Evolutionary conservation across 1,284 basidiomycete genomes (phyloP), one percentile per base, ranked within the genome.

Genomic region (Wallemia mellicola): DNA sequence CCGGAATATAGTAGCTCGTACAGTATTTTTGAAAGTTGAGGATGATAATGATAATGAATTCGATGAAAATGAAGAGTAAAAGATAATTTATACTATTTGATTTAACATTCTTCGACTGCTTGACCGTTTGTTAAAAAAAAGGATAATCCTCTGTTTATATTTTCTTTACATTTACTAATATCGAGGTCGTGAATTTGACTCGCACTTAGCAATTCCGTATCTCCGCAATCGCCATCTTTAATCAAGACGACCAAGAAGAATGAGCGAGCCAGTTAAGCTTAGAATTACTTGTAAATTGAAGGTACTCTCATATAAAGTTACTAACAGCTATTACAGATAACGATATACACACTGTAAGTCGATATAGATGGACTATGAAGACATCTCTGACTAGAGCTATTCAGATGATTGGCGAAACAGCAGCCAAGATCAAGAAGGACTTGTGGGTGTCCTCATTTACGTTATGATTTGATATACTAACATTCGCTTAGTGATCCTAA

Each of bases 341-440:
- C 24, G 55, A 57, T 25, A 24, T 57, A 24, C 55, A 57, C 27
- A 19, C 55, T 17, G 55, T 57, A 25, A 2, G 24, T 57, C 7
- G 15, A 11, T 7, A 57, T 57, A 22, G 25, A 25, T 24, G 7
- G 25, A 19, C 55, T 26, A 24, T 7, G 5, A 9, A 11, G 7
- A 2, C 55, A 15, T 19, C 24, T 24, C 24, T 25, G 25, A 25
- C 25, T 26, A 55, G 24, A n/a, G 24, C 14, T 19, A 25, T 26
- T 19, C 55, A 57, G 55, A 57, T 57, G 55, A 57, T 57, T n/a
- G 55, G 55, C 7, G 27, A 57, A 24, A 57, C 55, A 26, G 55
- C 55, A 15, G 25, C 24, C 3, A 57, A 57, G 55, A 57, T 57
- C 9, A 26, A 28, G 55, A 3, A 14, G 7, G 55, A 57, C 15